Percentiles rank a stretch among this genome's conserved stretches.
These are phyloP conservation scores for Solanum gracilifrons DNA, from an alignment of 257 asterid genomes.

Conservation along the genomic window DNA sequence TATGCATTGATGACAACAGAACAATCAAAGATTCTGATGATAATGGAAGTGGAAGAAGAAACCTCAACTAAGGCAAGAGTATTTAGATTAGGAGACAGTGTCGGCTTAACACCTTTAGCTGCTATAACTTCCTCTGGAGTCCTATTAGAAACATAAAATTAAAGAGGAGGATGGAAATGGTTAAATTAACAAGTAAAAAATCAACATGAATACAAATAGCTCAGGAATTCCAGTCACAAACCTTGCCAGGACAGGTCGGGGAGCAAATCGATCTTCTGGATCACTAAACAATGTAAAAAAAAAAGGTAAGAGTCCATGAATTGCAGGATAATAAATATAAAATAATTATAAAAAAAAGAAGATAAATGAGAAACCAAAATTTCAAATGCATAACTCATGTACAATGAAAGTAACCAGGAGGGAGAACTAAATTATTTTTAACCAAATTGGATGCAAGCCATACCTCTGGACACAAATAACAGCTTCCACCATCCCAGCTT, in stretches of 20 bases:
- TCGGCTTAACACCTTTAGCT: conserved; percentile 97
- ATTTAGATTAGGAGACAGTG: conserved; percentile 89
- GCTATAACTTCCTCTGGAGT: conserved; percentile 96
- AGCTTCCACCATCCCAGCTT: conserved; percentile 90
- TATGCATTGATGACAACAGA: not conserved
- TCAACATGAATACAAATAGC: not conserved
- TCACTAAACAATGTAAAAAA: conserved; percentile 40
- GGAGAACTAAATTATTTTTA: not conserved
- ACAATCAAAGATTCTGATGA: not conserved
- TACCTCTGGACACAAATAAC: conserved; percentile 97
- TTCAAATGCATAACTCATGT: not conserved
- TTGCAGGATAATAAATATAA: not conserved
- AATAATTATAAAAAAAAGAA: not conserved
- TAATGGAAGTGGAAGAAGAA: conserved; percentile 14
- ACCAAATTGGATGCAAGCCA: not conserved
- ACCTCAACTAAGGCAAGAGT: conserved; percentile 95
- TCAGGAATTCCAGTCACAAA: conserved; percentile 1
- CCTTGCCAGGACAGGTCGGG: conserved; percentile 94
- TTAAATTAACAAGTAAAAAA: not conserved
- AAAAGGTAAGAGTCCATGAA: not conserved
- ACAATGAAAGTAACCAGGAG: not conserved
- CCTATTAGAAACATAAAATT: conserved; percentile 32
- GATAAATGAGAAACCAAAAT: not conserved
- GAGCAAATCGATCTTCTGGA: conserved; percentile 92
- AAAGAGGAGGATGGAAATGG: not conserved